Evolutionary conservation across 1,284 basidiomycete species (phyloP), one percentile per base, ranked within the genome.

Genomic region (Malassezia equina): DNA sequence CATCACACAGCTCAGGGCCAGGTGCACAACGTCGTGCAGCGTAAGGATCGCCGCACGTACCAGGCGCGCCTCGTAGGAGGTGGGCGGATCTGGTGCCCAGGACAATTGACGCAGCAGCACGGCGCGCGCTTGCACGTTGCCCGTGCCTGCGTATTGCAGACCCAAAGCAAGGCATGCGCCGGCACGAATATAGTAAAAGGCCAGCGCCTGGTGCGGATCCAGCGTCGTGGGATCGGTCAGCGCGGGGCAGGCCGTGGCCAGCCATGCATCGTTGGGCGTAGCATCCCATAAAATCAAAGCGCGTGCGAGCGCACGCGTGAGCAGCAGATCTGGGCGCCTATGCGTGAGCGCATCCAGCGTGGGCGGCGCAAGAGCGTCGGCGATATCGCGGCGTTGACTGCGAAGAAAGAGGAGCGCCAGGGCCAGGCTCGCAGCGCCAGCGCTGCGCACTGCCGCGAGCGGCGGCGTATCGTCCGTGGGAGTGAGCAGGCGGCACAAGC

Each of bases 161-260:
- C 85, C 90, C 29, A 98, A 81, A 0, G 84, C 88, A 61, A 98
- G 90, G 76, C 89, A 91, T 36, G 86, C 86, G 2, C 89, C 93
- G 1, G 90, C 60, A n/a, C 59, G 57, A 52, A 69, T 61, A 51
- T 71, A 66, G 54, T 63, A 62, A 52, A 61, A 63, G 4, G 69
- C 70, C 25, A 69, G 50, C 41, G 65, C 63, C 33, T 58, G 59
- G 21, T 61, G 54, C 48, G 64, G 58, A 13, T 52, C 48, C 1
- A 61, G 51, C 21, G 52, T 13, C 21, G 49, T 55, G 2, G 54
- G 48, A 9, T 50, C 24, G 0, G 39, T 27, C 7, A 34, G 40
- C 27, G 27, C 27, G 9, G 32, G 39, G 32, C 47, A 40, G 27
- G 47, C 84, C 1, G 78, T 69, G 34, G 82, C 78, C 12, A 96